These are phyloP conservation scores for Pyracantha coccinea DNA, from an alignment of 331 rosid species.

Conservation along the genomic window DNA sequence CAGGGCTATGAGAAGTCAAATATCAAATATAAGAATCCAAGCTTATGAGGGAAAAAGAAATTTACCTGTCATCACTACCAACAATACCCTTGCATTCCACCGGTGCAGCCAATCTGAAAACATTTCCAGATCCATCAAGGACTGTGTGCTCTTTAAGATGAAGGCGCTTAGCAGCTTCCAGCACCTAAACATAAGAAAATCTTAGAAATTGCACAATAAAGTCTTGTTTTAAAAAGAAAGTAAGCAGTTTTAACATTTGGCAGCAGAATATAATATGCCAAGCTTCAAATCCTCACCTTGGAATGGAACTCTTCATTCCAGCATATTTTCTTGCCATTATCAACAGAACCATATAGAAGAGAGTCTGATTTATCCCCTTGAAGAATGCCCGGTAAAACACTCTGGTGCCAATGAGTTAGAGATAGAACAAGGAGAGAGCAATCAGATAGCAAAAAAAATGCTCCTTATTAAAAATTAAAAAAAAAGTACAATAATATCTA, in stretches of 20 bases:
- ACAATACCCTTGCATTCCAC: conserved; percentile 99
- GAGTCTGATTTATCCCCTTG: conserved; percentile 99
- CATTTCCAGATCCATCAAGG: conserved; percentile 85
- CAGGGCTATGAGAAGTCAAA: neutral
- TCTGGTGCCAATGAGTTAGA: conserved; percentile 35
- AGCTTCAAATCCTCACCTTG: conserved; percentile 44
- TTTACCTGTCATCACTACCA: conserved; percentile 97
- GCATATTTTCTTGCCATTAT: conserved; percentile 94
- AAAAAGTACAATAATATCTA: neutral
- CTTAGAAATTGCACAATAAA: conserved; percentile 2
- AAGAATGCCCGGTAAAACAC: conserved; percentile 98
- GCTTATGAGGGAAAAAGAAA: neutral
- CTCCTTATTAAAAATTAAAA: neutral
- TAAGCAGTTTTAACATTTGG: neutral
- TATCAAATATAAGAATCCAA: neutral
- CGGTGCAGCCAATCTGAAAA: conserved; percentile 91
- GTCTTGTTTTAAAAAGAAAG: neutral
- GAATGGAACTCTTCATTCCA: conserved; percentile 98
- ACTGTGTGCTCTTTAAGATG: conserved; percentile 89
- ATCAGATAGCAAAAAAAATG: neutral
- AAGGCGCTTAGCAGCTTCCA: conserved; percentile 90
- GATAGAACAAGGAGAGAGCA: neutral
- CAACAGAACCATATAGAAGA: conserved; percentile 96
- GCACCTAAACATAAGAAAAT: conserved; percentile 44
- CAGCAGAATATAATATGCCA: conserved; percentile 7